A percentile compares a stretch with the other conserved stretches of the same genome.
Conservation (phyloP, 2,329 filamentous ascomycete species). For the Colletotrichum limetticola region DNA sequence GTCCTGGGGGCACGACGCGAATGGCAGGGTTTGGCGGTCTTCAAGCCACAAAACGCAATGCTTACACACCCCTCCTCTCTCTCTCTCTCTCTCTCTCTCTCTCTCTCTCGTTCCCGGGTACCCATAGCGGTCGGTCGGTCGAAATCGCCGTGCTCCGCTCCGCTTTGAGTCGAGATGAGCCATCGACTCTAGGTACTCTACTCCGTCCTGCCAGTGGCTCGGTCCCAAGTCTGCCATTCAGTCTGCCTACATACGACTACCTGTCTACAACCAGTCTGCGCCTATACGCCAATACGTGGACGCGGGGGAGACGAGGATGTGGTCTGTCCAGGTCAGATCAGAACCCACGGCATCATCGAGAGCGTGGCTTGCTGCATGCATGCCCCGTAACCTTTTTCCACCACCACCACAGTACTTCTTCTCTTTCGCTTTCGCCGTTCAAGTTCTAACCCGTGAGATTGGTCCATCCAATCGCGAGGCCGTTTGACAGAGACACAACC, state of each 20-base stretch:
- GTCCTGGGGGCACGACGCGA: background rate
- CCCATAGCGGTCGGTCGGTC: background rate
- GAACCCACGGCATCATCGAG: constrained; percentile 29
- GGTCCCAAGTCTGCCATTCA: background rate
- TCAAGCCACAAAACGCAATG: background rate
- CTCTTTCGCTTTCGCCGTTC: constrained; percentile 10
- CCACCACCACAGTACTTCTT: no score
- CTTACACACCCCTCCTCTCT: background rate
- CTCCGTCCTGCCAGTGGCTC: no score
- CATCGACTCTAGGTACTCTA: background rate
- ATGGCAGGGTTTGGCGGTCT: background rate
- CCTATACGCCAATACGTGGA: background rate
- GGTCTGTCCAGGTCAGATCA: constrained; percentile 3
- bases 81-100: no score
- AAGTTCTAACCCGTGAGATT: background rate
- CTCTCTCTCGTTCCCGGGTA: no score
- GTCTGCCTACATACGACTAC: background rate
- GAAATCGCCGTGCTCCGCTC: background rate
- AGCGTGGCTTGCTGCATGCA: constrained; percentile 27
- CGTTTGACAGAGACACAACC: background rate
- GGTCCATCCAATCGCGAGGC: constrained; percentile 7
- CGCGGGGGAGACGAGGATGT: constrained; percentile 3
- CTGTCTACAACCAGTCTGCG: no score
- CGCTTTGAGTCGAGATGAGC: constrained; percentile 12
- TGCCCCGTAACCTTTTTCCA: constrained; percentile 8